Base-by-base conservation (phyloP, 2,329 filamentous ascomycete genomes). In the Aspergillus sp. region DNA sequence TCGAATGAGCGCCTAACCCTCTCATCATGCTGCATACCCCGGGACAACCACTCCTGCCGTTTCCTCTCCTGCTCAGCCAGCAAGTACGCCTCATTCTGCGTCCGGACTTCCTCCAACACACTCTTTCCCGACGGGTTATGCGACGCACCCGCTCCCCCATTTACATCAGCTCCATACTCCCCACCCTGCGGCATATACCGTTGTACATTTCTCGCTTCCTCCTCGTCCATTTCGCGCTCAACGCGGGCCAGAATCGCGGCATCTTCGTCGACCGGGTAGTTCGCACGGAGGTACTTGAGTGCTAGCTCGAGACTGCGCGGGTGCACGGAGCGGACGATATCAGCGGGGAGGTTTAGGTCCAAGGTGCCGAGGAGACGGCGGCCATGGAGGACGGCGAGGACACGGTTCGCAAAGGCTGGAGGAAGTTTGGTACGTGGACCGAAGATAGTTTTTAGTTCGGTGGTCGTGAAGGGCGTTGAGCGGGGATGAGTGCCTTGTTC, bases 41-140 rank as follows among this genome's bases (percentile, higher is more conserved):
- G 80, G 9, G 77, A 72, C 28, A 85, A 77, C 83, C 84, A 86
- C 57, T 78, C 74, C 49, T 78, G 78, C 43, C 82, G 82, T 66
- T 83, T 79, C 45, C 71, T 67, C 63, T 81, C 77, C 70, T 85
- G 79, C 59, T 81, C 75, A 9, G 74, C 69, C 55, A 76, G 62
- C 6, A 76, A 62, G n/a, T 71, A 68, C 38, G 73, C 74, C 57
- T 80, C 76, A 58, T 81, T 80, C 50, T 69, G 58, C 53, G 76
- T 70, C 13, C 78, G 72, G 23, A 74, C 69, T 54, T 78, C 71
- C 55, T 78, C 70, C 17, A 81, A 60, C 19, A 79, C 71, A 69
- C 79, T 80, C 55, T 71, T 74, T 4, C 79, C 79, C 39, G 75
- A 80, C 2, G 76, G 71, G 55, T 79, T 76, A 21, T 75, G 72